Evolutionary conservation across 495 filamentous ascomycete species (phyloP), one percentile per base, ranked within the genome.

Genomic region (Aspergillus nanangensis): DNA sequence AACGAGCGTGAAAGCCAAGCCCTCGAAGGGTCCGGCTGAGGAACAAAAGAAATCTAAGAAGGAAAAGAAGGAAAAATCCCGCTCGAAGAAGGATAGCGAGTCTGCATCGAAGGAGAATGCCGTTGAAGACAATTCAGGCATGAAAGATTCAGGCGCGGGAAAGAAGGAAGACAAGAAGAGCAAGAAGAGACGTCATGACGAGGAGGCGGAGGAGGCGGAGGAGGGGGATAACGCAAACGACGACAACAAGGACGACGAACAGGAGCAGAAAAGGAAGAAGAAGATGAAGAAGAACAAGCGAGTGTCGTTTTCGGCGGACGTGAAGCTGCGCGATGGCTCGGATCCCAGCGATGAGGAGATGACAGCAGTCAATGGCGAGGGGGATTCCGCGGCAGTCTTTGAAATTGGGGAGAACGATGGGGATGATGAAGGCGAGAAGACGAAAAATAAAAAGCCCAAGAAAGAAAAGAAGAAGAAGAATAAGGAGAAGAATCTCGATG

Each of bases 1-100:
- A 70, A 67, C 89, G 60, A 86, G 83, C 38, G 70, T 87, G 58
- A 85, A 87, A 74, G 75, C 86, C 63, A 90, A 88, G 57, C 77
- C 74, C 50, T 71, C 72, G 31, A 75, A 77, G 56, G 72, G 79
- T 40, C 51, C 60, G 49, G 54, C 62, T 32, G 57, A 58, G 23
- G 53, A 67, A 31, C 32, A 57, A 10, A 38, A 58, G 13, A 32
- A 53, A n/a, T 34, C 38, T 32, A 52, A 48, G 32, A 53, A 60
- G 45, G 47, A 59, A 4, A 65, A 66, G 38, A 46, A 38, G 19
- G 52, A 50, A 27, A 50, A 51, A 31, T 55, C 58, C 32, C 55
- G 58, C 45, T 41, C 44, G 23, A 51, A 55, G 14, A 39, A 41
- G n/a, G 40, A 38, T 47, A 49, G 52, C 23, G 45, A 55, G 38